Evolutionary conservation across 306 rosid genomes (phyloP).

Genomic region (Ormosia emarginata): DNA sequence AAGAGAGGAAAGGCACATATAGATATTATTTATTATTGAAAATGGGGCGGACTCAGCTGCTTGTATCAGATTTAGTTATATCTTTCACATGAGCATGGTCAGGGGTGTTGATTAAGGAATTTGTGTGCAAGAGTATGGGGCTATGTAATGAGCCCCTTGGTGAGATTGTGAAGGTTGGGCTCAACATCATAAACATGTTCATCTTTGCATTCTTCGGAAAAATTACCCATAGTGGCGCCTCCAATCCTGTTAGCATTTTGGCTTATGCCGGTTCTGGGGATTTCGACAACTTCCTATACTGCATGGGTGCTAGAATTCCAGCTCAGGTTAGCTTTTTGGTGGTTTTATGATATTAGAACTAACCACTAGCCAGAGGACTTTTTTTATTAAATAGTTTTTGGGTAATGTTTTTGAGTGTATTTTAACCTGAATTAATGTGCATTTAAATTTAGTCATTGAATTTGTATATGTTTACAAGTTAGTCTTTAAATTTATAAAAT

Average conservation of each 20-base stretch:
- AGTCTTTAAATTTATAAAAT: neutral
- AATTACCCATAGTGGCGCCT: conserved; percentile 48
- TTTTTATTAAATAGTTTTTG: neutral
- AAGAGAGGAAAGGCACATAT: neutral
- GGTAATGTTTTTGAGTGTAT: neutral
- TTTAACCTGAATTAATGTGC: neutral
- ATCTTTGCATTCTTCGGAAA: conserved; percentile 50
- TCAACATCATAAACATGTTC: conserved; percentile 47
- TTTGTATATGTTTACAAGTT: too few species aligned
- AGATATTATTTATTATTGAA: neutral
- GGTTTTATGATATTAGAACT: neutral
- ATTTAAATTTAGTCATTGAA: neutral
- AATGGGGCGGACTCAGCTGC: conserved; percentile 40
- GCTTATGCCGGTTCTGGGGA: conserved; percentile 49
- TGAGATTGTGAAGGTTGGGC: conserved; percentile 34
- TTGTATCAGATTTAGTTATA: conserved; percentile 45
- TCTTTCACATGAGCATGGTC: conserved; percentile 71
- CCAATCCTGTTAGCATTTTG: conserved; percentile 56
- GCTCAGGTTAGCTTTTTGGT: conserved; percentile 46
- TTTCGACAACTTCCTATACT: conserved; percentile 45
- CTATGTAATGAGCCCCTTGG: conserved; percentile 25
- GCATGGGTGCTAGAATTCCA: conserved; percentile 59
- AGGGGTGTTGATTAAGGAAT: conserved; percentile 40
- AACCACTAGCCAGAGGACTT: neutral
- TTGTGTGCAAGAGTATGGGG: conserved; percentile 33